phyloP scores from a whole-genome alignment of 2,329 filamentous ascomycete genomes.

The Fusarium pseudonygamai region DNA sequence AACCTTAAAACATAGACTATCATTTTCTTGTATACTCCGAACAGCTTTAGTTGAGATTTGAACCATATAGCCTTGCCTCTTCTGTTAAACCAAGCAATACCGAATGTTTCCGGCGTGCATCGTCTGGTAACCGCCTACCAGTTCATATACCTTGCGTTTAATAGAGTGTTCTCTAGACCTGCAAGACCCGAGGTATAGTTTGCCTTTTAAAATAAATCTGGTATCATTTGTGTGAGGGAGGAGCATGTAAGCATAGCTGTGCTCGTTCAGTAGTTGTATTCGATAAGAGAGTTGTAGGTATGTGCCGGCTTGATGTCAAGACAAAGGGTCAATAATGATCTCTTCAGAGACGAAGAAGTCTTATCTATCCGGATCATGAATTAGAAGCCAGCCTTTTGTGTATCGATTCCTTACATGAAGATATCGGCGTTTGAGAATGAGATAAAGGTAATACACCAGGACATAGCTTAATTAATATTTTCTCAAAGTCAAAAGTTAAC shows the following conservation, averaged over 20 bases:
- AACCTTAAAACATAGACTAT: not conserved
- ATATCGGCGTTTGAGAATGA: too few relatives aligned
- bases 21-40: not conserved
- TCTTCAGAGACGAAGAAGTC: not conserved
- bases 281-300: not conserved
- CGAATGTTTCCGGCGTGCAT: not conserved
- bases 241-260: not conserved
- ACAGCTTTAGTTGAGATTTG: not conserved
- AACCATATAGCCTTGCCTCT: not conserved
- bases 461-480: not conserved
- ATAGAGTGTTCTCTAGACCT: not conserved
- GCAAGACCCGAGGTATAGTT: not conserved
- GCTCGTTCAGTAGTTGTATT: not conserved
- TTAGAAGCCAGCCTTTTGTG: accelerated
- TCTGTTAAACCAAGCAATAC: not conserved
- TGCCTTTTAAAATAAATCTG: not conserved
- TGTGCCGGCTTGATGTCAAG: not conserved
- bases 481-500: not conserved
- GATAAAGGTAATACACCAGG: not conserved
- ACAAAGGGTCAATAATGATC: not conserved
- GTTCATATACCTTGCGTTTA: not conserved
- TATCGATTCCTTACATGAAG: too few relatives aligned
- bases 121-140: not conserved
- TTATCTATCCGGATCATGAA: too few relatives aligned
- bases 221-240: not conserved